Evolutionary conservation across 78 protist genomes (phyloP).

Genomic region (Speleostelium caveatum): DNA sequence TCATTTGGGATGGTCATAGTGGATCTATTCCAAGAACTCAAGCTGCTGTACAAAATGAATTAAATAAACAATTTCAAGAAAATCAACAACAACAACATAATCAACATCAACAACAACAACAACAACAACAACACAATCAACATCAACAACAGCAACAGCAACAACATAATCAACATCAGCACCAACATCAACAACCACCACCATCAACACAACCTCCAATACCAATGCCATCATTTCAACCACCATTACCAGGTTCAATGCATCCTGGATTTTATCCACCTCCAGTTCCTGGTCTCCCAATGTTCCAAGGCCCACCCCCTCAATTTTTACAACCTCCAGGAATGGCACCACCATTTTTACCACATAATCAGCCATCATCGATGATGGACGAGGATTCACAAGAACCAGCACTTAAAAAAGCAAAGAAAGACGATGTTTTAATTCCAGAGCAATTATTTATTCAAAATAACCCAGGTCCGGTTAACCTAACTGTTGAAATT

Average conservation of each 20-base stretch:
- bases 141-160: conserved; percentile 16
- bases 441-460: conserved; percentile 32
- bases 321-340: conserved; percentile 7
- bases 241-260: too few species aligned
- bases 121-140: conserved; percentile 13
- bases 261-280: not conserved
- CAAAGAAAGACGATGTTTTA: conserved; percentile 24
- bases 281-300: not conserved
- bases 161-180: not conserved
- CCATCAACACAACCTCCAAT: not conserved
- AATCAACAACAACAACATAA: conserved; percentile 14
- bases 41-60: not conserved
- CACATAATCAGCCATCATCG: not conserved
- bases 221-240: not conserved
- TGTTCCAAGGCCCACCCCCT: not conserved
- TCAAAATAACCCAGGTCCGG: conserved; percentile 51
- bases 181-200: not conserved
- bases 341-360: not conserved
- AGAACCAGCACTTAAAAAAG: conserved; percentile 41
- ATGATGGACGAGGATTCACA: not conserved
- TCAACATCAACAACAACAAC: conserved; percentile 4
- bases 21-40: conserved; percentile 47
- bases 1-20: conserved; percentile 86
- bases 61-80: not conserved
- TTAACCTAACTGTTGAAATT: conserved; percentile 24